phyloP scores from a whole-genome alignment of 768 basidiomycete species.

The Amanita molliuscula region DNA sequence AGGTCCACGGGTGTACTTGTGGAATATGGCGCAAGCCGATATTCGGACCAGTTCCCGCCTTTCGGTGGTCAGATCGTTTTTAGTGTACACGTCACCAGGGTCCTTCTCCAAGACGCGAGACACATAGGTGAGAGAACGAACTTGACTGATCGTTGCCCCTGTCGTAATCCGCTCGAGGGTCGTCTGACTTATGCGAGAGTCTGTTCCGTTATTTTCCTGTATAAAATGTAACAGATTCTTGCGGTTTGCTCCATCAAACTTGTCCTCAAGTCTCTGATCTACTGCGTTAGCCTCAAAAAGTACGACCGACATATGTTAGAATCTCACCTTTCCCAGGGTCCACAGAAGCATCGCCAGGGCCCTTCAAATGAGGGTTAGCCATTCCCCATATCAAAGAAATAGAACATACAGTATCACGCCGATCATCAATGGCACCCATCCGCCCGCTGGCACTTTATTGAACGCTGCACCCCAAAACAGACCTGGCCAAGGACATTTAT shows the following conservation, averaged over 20 bases:
- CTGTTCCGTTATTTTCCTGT: conserved; percentile 16
- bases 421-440: conserved; percentile 58
- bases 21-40: conserved; percentile 46
- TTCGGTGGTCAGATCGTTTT: conserved; percentile 13
- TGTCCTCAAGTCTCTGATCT: conserved; percentile 42
- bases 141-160: conserved; percentile 9
- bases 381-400: neutral
- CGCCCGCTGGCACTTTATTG: conserved; percentile 52
- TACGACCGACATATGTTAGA: neutral
- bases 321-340: conserved; percentile 49
- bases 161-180: neutral
- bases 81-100: conserved; percentile 4
- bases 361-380: conserved; percentile 17
- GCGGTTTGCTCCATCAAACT: conserved; percentile 49
- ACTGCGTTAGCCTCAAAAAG: neutral
- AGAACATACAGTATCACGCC: conserved; percentile 35
- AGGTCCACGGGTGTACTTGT: conserved; percentile 40
- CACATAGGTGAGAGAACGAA: conserved; percentile 10
- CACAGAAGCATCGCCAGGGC: conserved; percentile 45
- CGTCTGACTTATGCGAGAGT: conserved; percentile 6
- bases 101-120: conserved; percentile 9
- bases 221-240: conserved; percentile 48
- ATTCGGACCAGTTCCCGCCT: conserved; percentile 25
- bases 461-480: conserved; percentile 58
- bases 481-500: conserved; percentile 9